Evolutionary conservation across 164 flowering plant species (phyloP).

Genomic region (Chloranthus sessilifolius): DNA sequence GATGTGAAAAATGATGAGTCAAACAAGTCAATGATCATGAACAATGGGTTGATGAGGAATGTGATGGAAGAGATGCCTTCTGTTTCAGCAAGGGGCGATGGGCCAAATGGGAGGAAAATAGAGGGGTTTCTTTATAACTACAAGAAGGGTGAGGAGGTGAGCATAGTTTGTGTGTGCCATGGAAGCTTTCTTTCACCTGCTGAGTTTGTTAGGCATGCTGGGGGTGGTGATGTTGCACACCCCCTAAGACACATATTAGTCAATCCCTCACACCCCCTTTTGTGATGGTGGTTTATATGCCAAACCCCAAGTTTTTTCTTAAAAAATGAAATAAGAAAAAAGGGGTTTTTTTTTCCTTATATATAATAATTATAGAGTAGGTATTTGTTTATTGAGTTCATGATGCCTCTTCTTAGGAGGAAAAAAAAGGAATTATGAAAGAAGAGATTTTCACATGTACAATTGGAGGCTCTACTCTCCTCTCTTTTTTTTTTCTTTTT

Average conservation of each 20-base stretch:
- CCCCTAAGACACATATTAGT: slow-evolving; percentile 82
- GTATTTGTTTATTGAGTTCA: too few species aligned
- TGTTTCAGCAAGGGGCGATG: slow-evolving; percentile 70
- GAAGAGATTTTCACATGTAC: too few species aligned
- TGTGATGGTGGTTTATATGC: slow-evolving; percentile 22
- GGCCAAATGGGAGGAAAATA: slow-evolving; percentile 59
- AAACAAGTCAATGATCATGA: too few species aligned
- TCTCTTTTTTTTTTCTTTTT: too few species aligned
- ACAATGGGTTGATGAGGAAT: slow-evolving; percentile 23
- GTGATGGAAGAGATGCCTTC: slow-evolving; percentile 67
- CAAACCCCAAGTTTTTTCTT: too few species aligned
- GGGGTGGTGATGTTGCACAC: slow-evolving; percentile 68
- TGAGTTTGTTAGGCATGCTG: slow-evolving; percentile 85
- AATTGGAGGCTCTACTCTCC: too few species aligned
- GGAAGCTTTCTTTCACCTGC: slow-evolving; percentile 75
- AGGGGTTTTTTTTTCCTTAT: too few species aligned
- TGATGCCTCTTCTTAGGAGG: too few species aligned
- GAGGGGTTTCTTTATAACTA: slow-evolving; percentile 78
- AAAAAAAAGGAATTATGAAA: too few species aligned
- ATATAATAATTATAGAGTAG: too few species aligned
- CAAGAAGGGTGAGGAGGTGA: slow-evolving; percentile 69
- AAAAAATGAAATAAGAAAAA: too few species aligned
- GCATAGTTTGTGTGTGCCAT: slow-evolving; percentile 87
- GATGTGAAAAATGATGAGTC: too few species aligned
- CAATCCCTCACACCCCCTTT: slow-evolving; percentile 29